Conservation (phyloP, 169 alveolate species). For the Cryptosporidium felis region DNA sequence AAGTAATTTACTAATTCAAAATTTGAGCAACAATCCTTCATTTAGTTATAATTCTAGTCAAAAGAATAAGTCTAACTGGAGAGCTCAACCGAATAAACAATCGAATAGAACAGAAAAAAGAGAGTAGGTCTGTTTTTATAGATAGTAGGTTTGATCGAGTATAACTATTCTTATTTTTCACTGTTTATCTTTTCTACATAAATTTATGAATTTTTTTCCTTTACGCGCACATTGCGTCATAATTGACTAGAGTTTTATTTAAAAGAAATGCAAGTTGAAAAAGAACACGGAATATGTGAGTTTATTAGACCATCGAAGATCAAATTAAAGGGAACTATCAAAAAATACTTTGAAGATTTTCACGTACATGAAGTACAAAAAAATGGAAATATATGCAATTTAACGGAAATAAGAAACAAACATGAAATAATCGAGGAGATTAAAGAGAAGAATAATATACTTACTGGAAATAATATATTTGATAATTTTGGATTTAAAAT, state of each 20-base stretch:
- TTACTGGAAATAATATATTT: slow-evolving; percentile 20
- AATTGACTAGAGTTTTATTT: too few species aligned
- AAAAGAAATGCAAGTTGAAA: not conserved
- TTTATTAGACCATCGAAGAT: slow-evolving; percentile 7
- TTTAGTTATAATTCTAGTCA: slow-evolving; percentile 20
- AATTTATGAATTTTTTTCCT: too few species aligned
- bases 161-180: too few species aligned
- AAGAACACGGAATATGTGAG: slow-evolving; percentile 49
- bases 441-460: slow-evolving; percentile 23
- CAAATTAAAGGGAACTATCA: slow-evolving; percentile 70
- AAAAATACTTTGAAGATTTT: slow-evolving; percentile 76
- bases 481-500: not conserved
- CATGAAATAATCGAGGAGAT: slow-evolving; percentile 53
- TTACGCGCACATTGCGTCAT: too few species aligned
- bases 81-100: slow-evolving; percentile 29
- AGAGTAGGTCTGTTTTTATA: too few species aligned
- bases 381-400: slow-evolving; percentile 59
- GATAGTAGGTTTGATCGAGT: too few species aligned
- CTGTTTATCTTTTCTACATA: too few species aligned
- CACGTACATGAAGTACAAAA: slow-evolving; percentile 77
- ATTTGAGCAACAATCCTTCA: slow-evolving; percentile 72
- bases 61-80: slow-evolving; percentile 61
- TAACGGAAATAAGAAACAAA: slow-evolving; percentile 69
- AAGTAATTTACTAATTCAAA: slow-evolving; percentile 83
- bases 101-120: slow-evolving; percentile 30